Base-by-base conservation (phyloP, 2,329 filamentous ascomycete species). In the Lecanicillium sp. region DNA sequence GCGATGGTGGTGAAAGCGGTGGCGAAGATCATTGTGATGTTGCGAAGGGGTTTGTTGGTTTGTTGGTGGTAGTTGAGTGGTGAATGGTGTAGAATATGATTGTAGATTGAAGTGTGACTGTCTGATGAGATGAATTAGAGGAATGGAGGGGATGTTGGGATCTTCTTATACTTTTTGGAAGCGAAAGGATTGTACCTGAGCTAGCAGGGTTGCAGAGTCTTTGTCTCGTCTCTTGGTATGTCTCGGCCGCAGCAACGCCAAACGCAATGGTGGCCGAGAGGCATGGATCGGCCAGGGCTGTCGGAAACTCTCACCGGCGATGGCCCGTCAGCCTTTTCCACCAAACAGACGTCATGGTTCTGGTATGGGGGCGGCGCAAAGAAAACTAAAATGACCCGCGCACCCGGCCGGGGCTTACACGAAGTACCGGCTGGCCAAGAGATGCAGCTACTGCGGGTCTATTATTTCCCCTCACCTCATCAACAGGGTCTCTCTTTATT, bases 21-120 rank as follows among this genome's bases (percentile, higher is more conserved):
- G 21, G 36, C 27, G 21, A 48, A 27, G 8, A 41, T 39, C 44
- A 48, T 48, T 40, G 20, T 41, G 21, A 27, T n/a, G 36, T 19
- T 46, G 27, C 23, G 9, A 39, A 17, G 15, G 26, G n/a, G n/a
- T n/a, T n/a, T n/a, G n/a, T n/a, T 21, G 6, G 1, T 29, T 40
- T 20, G 11, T 9, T 38, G 15, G 4, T 21, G 17, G 11, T 39
- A 15, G 11, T 38, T 32, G 11, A 29, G 14, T 29, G 27, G 7
- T 7, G 7, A 29, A 29, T 29, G 27, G 7, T 29, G n/a, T n/a
- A n/a, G n/a, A n/a, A n/a, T n/a, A n/a, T 29, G 21, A n/a, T 15
- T 37, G 23, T 23, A 20, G 17, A 17, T 20, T 20, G 42, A 24
- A 8, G 23, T 33, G 21, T 20, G 12, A 27, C 23, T 19, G 20